These are phyloP conservation scores for Leccinum boreale DNA, from an alignment of 768 basidiomycete genomes.

Conservation along the genomic window DNA sequence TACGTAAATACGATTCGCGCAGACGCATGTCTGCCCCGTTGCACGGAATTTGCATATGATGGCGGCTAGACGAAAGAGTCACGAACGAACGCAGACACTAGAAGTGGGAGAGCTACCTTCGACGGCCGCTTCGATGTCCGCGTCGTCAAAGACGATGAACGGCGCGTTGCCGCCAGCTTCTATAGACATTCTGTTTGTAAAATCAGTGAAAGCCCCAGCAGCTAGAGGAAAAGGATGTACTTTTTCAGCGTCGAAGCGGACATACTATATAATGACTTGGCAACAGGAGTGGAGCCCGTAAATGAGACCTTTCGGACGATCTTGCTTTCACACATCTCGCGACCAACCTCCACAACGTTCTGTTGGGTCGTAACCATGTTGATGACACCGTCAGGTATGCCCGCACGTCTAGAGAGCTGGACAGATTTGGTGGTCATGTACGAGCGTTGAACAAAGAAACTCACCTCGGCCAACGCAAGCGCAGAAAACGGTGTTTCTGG, in stretches of 20 bases:
- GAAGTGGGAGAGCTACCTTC: slow-evolving; percentile 45
- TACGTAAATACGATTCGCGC: slow-evolving; percentile 90
- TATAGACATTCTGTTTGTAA: slow-evolving; percentile 50
- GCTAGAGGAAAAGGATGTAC: slow-evolving; percentile 36
- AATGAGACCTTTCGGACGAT: slow-evolving; percentile 86
- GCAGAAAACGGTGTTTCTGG: slow-evolving; percentile 93
- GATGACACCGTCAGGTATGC: slow-evolving; percentile 91
- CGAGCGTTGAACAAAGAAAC: neutral
- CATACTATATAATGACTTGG: slow-evolving; percentile 70
- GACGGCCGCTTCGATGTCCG: slow-evolving; percentile 89
- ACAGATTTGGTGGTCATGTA: neutral
- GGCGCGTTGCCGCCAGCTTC: slow-evolving; percentile 95
- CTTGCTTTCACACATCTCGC: slow-evolving; percentile 90
- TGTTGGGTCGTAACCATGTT: slow-evolving; percentile 90
- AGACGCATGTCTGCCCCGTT: slow-evolving; percentile 83
- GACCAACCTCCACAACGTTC: slow-evolving; percentile 82
- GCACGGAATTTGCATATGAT: slow-evolving; percentile 76
- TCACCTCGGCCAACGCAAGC: slow-evolving; percentile 86
- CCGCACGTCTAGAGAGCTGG: slow-evolving; percentile 83
- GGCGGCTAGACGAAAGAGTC: slow-evolving; percentile 44
- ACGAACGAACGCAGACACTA: neutral
- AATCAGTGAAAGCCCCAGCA: neutral
- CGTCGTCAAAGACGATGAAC: slow-evolving; percentile 97
- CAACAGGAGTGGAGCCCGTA: slow-evolving; percentile 84
- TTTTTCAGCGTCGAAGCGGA: slow-evolving; percentile 80